Percentiles rank a stretch among this genome's conserved stretches.
phyloP scores from a whole-genome alignment of 2,329 filamentous ascomycete species.

The Alternaria metachromatica region DNA sequence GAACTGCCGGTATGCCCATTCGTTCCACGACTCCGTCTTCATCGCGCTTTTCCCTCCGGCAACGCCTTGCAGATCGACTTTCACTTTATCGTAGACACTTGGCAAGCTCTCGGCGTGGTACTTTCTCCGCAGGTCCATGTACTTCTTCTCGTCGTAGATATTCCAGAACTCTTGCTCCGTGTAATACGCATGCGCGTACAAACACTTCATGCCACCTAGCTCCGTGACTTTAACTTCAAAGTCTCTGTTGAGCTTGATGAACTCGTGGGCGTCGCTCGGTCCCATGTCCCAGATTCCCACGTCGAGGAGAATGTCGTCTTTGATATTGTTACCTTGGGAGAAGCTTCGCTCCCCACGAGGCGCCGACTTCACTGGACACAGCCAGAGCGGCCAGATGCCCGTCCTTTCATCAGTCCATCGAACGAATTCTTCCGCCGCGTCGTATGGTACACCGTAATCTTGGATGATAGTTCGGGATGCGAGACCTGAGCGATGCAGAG shows the following conservation, averaged over 20 bases:
- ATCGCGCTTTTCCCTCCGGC: constrained; percentile 17
- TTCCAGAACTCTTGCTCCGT: constrained; percentile 73
- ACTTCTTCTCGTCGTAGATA: constrained; percentile 67
- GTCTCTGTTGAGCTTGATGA: constrained; percentile 72
- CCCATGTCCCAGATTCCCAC: constrained; percentile 82
- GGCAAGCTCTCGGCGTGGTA: constrained; percentile 70
- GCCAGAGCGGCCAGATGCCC: constrained; percentile 64
- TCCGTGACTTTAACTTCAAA: constrained; percentile 73
- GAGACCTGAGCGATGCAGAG: constrained; percentile 65
- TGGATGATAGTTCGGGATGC: constrained; percentile 66
- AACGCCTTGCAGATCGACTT: constrained; percentile 52
- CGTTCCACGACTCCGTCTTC: constrained; percentile 31
- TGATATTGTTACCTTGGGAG: constrained; percentile 37
- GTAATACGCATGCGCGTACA: constrained; percentile 89
- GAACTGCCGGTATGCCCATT: constrained; percentile 33
- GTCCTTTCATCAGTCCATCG: constrained; percentile 58
- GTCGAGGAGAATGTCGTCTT: constrained; percentile 44
- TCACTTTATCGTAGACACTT: constrained; percentile 72
- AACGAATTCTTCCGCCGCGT: constrained; percentile 60
- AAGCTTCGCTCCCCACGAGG: constrained; percentile 35
- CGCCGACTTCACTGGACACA: constrained; percentile 58
- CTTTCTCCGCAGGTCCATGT: constrained; percentile 67
- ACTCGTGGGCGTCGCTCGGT: constrained; percentile 61
- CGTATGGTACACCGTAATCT: constrained; percentile 65
- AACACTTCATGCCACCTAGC: constrained; percentile 82